A percentile compares a stretch with the other conserved stretches of the same genome.
These are phyloP conservation scores for Mrakia blollopis DNA, from an alignment of 768 basidiomycete genomes.

Conservation along the genomic window DNA sequence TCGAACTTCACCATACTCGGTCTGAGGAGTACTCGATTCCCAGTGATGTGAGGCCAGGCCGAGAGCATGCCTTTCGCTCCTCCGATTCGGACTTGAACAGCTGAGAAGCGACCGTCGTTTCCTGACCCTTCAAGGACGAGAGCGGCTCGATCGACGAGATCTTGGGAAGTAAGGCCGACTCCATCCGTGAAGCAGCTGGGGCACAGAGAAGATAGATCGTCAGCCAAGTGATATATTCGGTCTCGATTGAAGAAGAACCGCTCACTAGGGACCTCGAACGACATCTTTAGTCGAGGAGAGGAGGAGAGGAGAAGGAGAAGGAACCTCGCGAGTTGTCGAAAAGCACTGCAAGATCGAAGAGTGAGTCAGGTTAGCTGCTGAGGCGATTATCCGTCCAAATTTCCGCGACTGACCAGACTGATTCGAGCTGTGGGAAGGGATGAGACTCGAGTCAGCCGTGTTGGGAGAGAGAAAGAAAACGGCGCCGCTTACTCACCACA, in stretches of 20 bases:
- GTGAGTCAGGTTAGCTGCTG: background rate
- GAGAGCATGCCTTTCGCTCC: conserved; percentile 27
- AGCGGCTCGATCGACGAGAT: background rate
- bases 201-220: background rate
- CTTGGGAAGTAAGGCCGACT: conserved; percentile 19
- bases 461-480: too few relatives aligned
- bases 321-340: conserved; percentile 17
- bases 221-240: background rate
- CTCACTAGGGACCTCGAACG: background rate
- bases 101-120: conserved; percentile 1
- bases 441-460: too few relatives aligned
- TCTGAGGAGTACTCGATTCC: conserved; percentile 1
- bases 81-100: conserved; percentile 26
- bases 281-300: conserved; percentile 3
- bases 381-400: background rate
- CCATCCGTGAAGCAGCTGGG: conserved; percentile 29
- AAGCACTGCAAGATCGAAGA: conserved; percentile 8
- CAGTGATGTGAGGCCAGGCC: conserved; percentile 3
- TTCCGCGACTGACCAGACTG: background rate
- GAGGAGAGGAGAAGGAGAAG: background rate
- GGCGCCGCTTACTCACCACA: too few relatives aligned
- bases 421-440: background rate
- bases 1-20: conserved; percentile 24
- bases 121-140: background rate
- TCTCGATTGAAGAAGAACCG: background rate